Evolutionary conservation across 257 asterid genomes (phyloP).

Genomic region (Solanum pinnatisectum): DNA sequence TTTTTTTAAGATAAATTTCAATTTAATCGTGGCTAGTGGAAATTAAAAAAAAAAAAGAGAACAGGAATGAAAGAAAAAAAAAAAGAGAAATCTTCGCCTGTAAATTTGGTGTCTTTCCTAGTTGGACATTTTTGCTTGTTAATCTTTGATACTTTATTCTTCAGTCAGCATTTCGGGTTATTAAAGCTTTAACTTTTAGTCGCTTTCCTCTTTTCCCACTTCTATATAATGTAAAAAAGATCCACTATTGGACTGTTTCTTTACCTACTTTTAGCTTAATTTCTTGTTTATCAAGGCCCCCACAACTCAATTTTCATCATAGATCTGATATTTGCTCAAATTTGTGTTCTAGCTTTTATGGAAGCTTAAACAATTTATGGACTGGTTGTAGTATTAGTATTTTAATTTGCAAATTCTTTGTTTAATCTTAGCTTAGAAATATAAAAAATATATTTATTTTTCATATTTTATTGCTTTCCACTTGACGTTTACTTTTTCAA

Average conservation of each 20-base stretch:
- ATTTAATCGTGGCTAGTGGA: neutral
- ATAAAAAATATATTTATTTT: too few relatives aligned
- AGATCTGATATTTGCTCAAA: constrained; percentile 3
- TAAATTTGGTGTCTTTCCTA: neutral
- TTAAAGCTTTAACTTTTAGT: constrained; percentile 12
- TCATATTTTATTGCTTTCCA: too few relatives aligned
- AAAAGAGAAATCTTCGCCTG: neutral
- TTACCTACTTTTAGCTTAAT: constrained; percentile 11
- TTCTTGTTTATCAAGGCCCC: constrained; percentile 9
- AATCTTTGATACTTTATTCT: neutral
- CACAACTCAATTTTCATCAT: neutral
- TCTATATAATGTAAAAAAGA: neutral
- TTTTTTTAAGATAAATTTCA: neutral
- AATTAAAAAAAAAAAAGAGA: neutral
- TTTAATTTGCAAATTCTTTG: too few relatives aligned
- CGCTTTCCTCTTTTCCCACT: constrained; percentile 20
- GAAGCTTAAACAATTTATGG: too few relatives aligned
- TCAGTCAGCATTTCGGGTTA: neutral
- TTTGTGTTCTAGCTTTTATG: too few relatives aligned
- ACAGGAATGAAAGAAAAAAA: neutral
- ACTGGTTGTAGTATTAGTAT: too few relatives aligned
- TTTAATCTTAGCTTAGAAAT: too few relatives aligned
- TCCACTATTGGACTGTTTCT: constrained; percentile 7
- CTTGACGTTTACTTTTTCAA: too few relatives aligned
- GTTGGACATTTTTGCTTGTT: neutral